These are phyloP conservation scores for Tulasnella sp. DNA, from an alignment of 768 basidiomycete species.

Conservation along the genomic window DNA sequence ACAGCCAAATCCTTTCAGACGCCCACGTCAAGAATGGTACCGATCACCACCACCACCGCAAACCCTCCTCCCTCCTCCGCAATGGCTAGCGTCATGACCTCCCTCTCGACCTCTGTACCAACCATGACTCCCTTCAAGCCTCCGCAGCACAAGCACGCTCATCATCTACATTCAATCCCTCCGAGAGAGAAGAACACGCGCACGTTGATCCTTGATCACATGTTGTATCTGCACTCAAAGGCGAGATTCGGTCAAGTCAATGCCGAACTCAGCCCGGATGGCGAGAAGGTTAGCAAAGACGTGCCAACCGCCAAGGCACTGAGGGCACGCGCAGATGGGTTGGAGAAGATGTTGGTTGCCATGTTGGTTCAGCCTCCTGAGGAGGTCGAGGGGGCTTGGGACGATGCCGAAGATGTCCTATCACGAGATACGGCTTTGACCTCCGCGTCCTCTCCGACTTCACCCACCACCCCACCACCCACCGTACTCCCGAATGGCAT, in stretches of 20 bases:
- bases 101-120: neutral
- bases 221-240: slow-evolving; percentile 72
- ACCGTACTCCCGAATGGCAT: slow-evolving; percentile 59
- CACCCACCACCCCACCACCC: slow-evolving; percentile 40
- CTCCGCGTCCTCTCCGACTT: slow-evolving; percentile 35
- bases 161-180: slow-evolving; percentile 77
- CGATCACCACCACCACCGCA: no score
- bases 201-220: slow-evolving; percentile 78
- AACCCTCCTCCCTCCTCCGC: no score
- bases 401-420: slow-evolving; percentile 35
- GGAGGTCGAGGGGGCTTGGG: slow-evolving; percentile 34
- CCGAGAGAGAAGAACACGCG: slow-evolving; percentile 82
- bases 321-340: slow-evolving; percentile 61
- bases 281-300: slow-evolving; percentile 8
- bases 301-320: slow-evolving; percentile 39
- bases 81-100: no score
- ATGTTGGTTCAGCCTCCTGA: slow-evolving; percentile 55
- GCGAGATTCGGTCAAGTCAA: slow-evolving; percentile 76
- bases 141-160: slow-evolving; percentile 71
- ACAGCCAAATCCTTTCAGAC: no score
- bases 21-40: no score
- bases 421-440: slow-evolving; percentile 42
- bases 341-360: slow-evolving; percentile 64
- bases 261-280: slow-evolving; percentile 51
- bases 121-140: slow-evolving; percentile 8